Base-by-base conservation (phyloP, 176 grass and related monocot species). In the Lolium multiflorum region DNA sequence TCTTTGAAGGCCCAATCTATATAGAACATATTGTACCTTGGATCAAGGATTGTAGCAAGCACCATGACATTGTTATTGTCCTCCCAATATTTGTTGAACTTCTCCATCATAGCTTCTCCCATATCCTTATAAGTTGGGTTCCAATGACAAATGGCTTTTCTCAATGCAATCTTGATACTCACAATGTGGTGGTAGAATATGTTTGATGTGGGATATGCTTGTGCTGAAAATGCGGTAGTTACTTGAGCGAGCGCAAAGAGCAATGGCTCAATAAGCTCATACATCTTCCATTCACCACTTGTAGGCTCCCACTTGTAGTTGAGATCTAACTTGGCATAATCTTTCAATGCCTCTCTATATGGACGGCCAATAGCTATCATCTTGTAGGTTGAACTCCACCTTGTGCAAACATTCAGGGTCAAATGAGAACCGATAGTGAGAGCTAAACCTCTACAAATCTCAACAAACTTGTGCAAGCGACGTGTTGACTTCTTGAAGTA, bases 91-190 rank as follows among this genome's bases (percentile, higher is more conserved):
- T 41, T 41, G 39, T 41, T 41, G 3, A 41, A 41, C 39, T 41
- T 41, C 3, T 41, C 2, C 39, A 41, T 41, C 39, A 41, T 41
- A 41, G 39, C 1, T 41, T 41, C 39, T 41, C 39, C 39, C 39
- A 41, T 41, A 6, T 1, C 39, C 39, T 41, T 41, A 41, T 41
- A 41, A 41, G 39, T 41, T 5, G 39, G 39, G 6, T 41, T 6
- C 39, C 6, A 0, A 41, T 5, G 39, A 41, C 2, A 1, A 41
- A 25, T 62, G 21, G 60, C 3, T 10, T 62, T 21, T 20, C 14
- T 12, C 28, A 78, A 59, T 41, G 51, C 28, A 78, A 78, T 58
- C 54, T 62, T 62, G 60, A 62, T 62, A 26, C n/a, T 62, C 60
- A 25, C 21, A 62, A 62, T 62, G 60, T 62, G 60, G 22, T 0